Evolutionary conservation across 2,329 filamentous ascomycete species (phyloP).

Genomic region (Orbilia ellipsospora): DNA sequence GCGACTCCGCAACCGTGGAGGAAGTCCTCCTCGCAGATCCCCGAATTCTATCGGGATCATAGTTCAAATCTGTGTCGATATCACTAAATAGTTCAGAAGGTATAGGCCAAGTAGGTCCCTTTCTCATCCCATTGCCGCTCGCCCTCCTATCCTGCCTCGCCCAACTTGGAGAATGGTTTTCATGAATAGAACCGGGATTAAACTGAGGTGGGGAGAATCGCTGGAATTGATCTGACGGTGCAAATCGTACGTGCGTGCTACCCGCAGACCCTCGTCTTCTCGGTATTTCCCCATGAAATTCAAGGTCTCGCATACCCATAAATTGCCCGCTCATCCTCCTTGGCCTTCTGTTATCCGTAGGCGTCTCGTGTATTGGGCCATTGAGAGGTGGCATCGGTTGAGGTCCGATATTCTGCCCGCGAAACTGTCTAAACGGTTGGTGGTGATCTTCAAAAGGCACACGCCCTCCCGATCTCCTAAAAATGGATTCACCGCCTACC

Average conservation of each 20-base stretch:
- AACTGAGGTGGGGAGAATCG: slow-evolving; percentile 7
- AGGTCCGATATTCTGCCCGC: not conserved
- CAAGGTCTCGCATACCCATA: not conserved
- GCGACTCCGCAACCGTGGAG: slow-evolving; percentile 15
- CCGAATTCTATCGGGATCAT: slow-evolving; percentile 5
- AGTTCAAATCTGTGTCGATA: not conserved
- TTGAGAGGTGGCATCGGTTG: not conserved
- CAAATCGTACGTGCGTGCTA: slow-evolving; percentile 23
- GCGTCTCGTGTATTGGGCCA: not conserved
- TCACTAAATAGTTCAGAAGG: not conserved
- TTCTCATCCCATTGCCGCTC: slow-evolving; percentile 6
- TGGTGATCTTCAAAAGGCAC: not conserved
- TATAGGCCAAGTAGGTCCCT: not conserved
- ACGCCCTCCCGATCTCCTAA: not conserved
- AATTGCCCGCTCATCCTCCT: slow-evolving; percentile 17
- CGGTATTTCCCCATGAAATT: not conserved
- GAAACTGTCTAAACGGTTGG: not conserved
- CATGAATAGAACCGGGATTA: not conserved
- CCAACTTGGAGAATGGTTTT: not conserved
- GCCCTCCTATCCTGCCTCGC: not conserved
- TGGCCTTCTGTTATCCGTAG: not conserved
- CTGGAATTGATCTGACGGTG: slow-evolving; percentile 13
- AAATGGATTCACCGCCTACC: not conserved
- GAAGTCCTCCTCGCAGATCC: slow-evolving; percentile 19
- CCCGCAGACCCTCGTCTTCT: slow-evolving; percentile 7